A percentile compares a stretch with the other conserved stretches of the same genome.
These are phyloP conservation scores for Cadophora luteo-olivacea DNA, from an alignment of 2,329 filamentous ascomycete species.

Conservation along the genomic window DNA sequence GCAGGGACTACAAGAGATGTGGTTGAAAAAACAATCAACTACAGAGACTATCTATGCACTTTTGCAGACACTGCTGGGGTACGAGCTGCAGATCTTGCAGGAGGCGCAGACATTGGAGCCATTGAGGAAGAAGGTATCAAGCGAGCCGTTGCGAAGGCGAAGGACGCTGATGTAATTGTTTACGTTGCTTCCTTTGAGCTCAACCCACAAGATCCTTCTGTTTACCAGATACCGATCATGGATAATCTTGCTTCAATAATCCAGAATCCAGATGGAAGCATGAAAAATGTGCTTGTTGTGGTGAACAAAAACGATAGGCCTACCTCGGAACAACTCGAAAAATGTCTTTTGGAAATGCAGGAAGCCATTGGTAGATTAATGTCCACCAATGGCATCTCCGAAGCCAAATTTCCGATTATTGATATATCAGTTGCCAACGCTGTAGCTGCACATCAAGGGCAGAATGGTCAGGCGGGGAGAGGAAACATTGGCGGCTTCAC, in stretches of 20 bases:
- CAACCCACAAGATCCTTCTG: background rate
- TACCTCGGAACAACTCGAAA: slow-evolving; percentile 38
- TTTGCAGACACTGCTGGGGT: slow-evolving; percentile 95
- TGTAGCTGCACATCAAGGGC: slow-evolving; percentile 34
- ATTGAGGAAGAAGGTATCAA: slow-evolving; percentile 92
- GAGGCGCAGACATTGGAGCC: slow-evolving; percentile 61
- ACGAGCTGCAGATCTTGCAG: slow-evolving; percentile 47
- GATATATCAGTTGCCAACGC: slow-evolving; percentile 77
- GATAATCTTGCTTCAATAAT: background rate
- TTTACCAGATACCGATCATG: background rate
- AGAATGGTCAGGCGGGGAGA: slow-evolving; percentile 52
- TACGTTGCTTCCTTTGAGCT: slow-evolving; percentile 78
- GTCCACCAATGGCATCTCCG: background rate
- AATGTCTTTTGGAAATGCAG: background rate
- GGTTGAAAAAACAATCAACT: slow-evolving; percentile 88
- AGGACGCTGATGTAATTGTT: slow-evolving; percentile 84
- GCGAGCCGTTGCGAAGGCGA: slow-evolving; percentile 79
- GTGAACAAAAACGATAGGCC: slow-evolving; percentile 67
- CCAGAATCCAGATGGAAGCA: slow-evolving; percentile 41
- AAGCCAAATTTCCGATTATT: slow-evolving; percentile 49
- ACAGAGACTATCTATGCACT: slow-evolving; percentile 89
- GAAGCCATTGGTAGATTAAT: slow-evolving; percentile 51
- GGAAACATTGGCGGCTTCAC: slow-evolving; percentile 73
- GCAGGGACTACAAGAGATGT: slow-evolving; percentile 94
- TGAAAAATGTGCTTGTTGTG: slow-evolving; percentile 58